Conservation (phyloP, 2,329 filamentous ascomycete species). For the Apiospora phragmitis region DNA sequence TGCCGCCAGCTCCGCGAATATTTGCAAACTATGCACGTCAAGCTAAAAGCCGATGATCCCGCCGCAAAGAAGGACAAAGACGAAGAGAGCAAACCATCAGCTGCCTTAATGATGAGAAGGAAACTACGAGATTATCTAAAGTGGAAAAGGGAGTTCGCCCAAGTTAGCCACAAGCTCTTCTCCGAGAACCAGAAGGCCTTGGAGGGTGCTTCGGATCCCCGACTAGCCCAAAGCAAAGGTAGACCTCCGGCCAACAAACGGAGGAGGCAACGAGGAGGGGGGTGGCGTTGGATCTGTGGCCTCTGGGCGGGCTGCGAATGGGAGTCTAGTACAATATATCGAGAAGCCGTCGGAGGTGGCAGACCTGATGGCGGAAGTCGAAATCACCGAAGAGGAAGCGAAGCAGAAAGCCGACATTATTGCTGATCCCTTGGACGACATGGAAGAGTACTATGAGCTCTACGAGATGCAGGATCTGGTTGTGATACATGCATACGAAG, state of each 20-base stretch:
- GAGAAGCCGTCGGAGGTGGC: slow-evolving; percentile 83
- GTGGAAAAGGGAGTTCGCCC: slow-evolving; percentile 89
- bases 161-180: slow-evolving; percentile 78
- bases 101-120: slow-evolving; percentile 84
- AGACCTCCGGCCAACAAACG: slow-evolving; percentile 82
- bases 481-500: slow-evolving; percentile 89
- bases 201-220: slow-evolving; percentile 63
- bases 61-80: slow-evolving; percentile 40
- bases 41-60: slow-evolving; percentile 48
- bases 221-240: slow-evolving; percentile 50
- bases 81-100: slow-evolving; percentile 65
- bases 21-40: slow-evolving; percentile 84
- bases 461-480: slow-evolving; percentile 90
- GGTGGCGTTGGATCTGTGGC: slow-evolving; percentile 63
- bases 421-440: slow-evolving; percentile 80
- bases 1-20: slow-evolving; percentile 90
- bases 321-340: slow-evolving; percentile 74
- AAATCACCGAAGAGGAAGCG: slow-evolving; percentile 76
- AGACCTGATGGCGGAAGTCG: slow-evolving; percentile 77
- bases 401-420: slow-evolving; percentile 73
- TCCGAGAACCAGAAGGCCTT: slow-evolving; percentile 77
- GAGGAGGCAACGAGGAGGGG: slow-evolving; percentile 74
- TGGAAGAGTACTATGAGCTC: slow-evolving; percentile 89
- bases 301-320: slow-evolving; percentile 67
- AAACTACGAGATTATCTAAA: slow-evolving; percentile 82